A percentile compares a stretch with the other conserved stretches of the same genome.
Conservation (phyloP, 2,329 filamentous ascomycete genomes). For the Tolypocladium amazonense region DNA sequence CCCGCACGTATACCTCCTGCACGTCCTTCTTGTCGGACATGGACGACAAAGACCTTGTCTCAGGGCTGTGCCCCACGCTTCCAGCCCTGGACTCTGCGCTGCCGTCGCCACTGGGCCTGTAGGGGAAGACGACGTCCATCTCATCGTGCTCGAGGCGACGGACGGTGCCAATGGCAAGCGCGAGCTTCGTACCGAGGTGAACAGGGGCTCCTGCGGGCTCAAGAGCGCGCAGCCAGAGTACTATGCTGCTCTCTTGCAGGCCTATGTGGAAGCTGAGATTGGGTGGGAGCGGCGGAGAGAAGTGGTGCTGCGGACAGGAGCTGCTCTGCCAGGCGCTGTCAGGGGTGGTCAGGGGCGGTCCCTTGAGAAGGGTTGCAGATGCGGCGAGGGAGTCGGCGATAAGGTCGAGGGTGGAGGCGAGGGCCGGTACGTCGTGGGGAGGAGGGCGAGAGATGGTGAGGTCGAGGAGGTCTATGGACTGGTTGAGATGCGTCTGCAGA, state of each 20-base stretch:
- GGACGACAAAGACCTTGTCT: slow-evolving; percentile 9
- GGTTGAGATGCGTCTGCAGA: slow-evolving; percentile 68
- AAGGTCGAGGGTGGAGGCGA: slow-evolving; percentile 44
- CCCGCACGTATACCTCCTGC: slow-evolving; percentile 68
- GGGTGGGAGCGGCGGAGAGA: slow-evolving; percentile 34
- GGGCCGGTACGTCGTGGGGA: slow-evolving; percentile 41
- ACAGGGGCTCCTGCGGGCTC: slow-evolving; percentile 54
- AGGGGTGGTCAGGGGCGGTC: slow-evolving; percentile 30
- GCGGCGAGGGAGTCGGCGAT: slow-evolving; percentile 44
- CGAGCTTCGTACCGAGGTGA: slow-evolving; percentile 56
- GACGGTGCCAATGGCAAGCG: slow-evolving; percentile 55
- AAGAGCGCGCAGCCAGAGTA: slow-evolving; percentile 59
- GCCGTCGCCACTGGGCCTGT: slow-evolving; percentile 24
- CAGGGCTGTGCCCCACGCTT: slow-evolving; percentile 13
- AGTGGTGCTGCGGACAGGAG: slow-evolving; percentile 33
- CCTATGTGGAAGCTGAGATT: slow-evolving; percentile 66
- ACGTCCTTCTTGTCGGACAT: slow-evolving; percentile 12
- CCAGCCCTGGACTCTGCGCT: slow-evolving; percentile 13
- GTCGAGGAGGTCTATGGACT: slow-evolving; percentile 73
- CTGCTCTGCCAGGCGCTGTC: slow-evolving; percentile 33
- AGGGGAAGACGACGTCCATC: slow-evolving; percentile 65
- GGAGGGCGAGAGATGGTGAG: slow-evolving; percentile 57
- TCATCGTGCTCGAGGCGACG: slow-evolving; percentile 67
- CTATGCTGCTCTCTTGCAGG: slow-evolving; percentile 58
- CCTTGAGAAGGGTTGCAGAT: slow-evolving; percentile 42